phyloP scores from a whole-genome alignment of 768 basidiomycete species.

The Russula vinacea region DNA sequence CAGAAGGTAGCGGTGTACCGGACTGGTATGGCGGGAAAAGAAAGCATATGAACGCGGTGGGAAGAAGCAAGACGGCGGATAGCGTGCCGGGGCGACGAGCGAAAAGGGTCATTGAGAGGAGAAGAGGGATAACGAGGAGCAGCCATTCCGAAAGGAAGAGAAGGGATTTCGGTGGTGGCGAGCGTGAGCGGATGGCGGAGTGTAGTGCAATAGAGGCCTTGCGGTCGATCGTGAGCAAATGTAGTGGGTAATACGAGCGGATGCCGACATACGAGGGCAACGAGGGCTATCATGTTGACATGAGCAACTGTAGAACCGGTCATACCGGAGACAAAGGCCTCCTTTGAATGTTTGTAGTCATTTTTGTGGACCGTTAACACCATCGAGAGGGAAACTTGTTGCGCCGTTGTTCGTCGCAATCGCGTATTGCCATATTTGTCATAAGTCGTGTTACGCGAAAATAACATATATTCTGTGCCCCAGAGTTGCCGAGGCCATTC shows the following conservation, averaged over 20 bases:
- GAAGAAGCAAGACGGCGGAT: constrained; percentile 47
- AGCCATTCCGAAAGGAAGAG: constrained; percentile 59
- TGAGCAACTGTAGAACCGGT: constrained; percentile 66
- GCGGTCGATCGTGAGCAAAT: background rate
- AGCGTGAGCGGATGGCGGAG: constrained; percentile 52
- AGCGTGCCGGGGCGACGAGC: constrained; percentile 56
- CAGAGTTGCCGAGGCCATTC: background rate
- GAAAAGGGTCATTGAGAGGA: constrained; percentile 77
- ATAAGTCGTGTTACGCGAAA: background rate
- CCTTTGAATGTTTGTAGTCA: constrained; percentile 73
- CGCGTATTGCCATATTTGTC: background rate
- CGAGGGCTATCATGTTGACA: constrained; percentile 65
- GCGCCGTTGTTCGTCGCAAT: background rate
- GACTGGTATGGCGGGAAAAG: constrained; percentile 42
- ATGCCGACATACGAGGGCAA: constrained; percentile 53
- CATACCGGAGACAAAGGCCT: constrained; percentile 74
- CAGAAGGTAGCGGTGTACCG: constrained; percentile 55
- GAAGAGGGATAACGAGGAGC: constrained; percentile 66
- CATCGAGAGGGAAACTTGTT: background rate
- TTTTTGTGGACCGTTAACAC: background rate
- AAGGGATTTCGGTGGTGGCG: constrained; percentile 43
- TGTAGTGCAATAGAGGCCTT: constrained; percentile 75
- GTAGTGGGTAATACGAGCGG: background rate
- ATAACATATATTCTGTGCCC: background rate
- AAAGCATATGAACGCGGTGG: constrained; percentile 44